Conservation (phyloP, 2,329 filamentous ascomycete species). For the Xenoacremonium recifei region DNA sequence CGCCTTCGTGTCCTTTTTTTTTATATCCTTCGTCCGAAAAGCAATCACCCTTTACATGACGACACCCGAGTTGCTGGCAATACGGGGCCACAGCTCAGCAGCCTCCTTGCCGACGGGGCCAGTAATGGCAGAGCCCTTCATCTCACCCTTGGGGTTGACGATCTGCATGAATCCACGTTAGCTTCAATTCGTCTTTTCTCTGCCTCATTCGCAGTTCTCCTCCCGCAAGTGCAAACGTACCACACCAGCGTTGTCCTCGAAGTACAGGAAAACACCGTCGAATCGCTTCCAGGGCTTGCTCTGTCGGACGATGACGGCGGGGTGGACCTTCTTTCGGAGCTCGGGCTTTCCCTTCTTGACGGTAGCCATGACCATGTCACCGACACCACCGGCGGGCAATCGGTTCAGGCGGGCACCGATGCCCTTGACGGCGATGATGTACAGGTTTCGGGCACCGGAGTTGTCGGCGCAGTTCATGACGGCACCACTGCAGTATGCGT, state of each 20-base stretch:
- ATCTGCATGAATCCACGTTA: constrained; percentile 60
- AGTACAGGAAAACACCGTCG: constrained; percentile 99
- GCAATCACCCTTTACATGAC: constrained; percentile 92
- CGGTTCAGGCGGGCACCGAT: constrained; percentile 97
- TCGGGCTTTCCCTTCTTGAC: constrained; percentile 99
- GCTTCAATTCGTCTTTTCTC: constrained; percentile 15
- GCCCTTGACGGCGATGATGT: constrained; percentile 99
- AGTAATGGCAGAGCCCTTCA: constrained; percentile 99
- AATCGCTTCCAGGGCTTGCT: constrained; percentile 99
- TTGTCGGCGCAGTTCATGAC: constrained; percentile 99
- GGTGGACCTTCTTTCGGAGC: constrained; percentile 99
- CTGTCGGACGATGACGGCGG: constrained; percentile 97
- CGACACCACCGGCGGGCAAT: constrained; percentile 94
- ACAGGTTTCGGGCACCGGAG: constrained; percentile 97
- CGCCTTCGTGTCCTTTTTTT: constrained; percentile 30
- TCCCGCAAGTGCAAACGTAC: too few species aligned
- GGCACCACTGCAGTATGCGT: constrained; percentile 67
- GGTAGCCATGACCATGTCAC: constrained; percentile 99
- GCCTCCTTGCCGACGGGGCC: constrained; percentile 99
- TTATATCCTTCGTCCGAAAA: constrained; percentile 26
- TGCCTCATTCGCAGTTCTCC: not conserved
- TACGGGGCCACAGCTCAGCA: constrained; percentile 99
- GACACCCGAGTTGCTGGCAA: constrained; percentile 99
- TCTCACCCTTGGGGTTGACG: constrained; percentile 99
- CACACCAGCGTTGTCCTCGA: constrained; percentile 99